Base-by-base conservation (phyloP, 179 eudicot genomes). In the Spergularia azorica region DNA sequence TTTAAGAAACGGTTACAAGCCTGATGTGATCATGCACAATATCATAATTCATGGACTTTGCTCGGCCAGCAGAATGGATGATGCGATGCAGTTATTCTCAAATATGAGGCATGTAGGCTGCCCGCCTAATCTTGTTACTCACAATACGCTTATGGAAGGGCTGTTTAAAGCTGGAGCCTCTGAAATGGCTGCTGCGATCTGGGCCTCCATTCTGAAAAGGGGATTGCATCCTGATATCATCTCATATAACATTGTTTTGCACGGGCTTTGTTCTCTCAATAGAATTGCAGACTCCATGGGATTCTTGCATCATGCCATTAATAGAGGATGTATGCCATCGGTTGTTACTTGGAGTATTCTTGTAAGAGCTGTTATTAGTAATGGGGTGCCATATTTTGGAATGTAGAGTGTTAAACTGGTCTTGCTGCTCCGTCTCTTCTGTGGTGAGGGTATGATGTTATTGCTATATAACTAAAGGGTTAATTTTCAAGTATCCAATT, bases 61-160 rank as follows among this genome's bases (percentile, higher is more conserved):
- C 79, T 88, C 92, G 75, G 83, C 71, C 9, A 87, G 91, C 10
- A 94, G 87, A 85, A 75, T 86, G 56, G 86, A 82, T 54, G 84
- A 84, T 78, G 97, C 97, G 67, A 69, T 92, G 82, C 79, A 81
- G 58, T 57, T 94, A 52, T 89, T 83, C 79, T 71, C 84, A 15
- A 83, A 83, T 60, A 94, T 94, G 97, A 82, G 81, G 67, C 61
- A 71, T 18, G 54, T 48, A 52, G 82, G 79, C 6, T 86, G 90
- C 83, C 74, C 77, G 21, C 94, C 98, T 38, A 92, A 90, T 84
- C 96, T 92, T 72, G 91, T 89, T 62, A 90, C 97, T 50, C 84
- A 89, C 79, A 94, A 94, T 76, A 92, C 96, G 18, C 84, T 92
- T 7, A 90, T 94, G 98, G 88, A 90, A 65, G 98, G 98, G 63